Conservation (phyloP, 805 yeast genomes). For the Zygoascus ofunaensis region DNA sequence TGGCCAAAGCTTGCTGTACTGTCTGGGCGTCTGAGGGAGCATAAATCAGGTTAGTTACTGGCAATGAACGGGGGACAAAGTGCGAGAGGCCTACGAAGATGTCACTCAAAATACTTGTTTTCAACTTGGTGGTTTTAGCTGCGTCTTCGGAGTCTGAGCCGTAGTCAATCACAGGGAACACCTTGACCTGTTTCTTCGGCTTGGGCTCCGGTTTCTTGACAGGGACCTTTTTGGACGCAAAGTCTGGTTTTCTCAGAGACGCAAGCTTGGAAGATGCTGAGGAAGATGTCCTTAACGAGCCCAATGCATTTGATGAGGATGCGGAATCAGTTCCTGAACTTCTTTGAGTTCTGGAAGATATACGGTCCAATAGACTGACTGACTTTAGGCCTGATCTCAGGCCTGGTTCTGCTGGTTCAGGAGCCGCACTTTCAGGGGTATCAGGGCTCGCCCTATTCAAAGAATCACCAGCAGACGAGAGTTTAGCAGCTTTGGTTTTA, state of each 20-base stretch:
- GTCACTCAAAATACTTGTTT: background rate
- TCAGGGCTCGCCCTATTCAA: too few species aligned
- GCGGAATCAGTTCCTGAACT: too few species aligned
- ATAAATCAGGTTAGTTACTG: conserved; percentile 33
- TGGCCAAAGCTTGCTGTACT: conserved; percentile 45
- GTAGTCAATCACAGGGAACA: conserved; percentile 13
- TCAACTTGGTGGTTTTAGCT: background rate
- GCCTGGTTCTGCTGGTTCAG: background rate
- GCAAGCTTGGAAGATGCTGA: too few species aligned
- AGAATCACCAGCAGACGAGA: too few species aligned
- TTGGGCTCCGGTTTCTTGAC: background rate
- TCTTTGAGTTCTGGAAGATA: background rate
- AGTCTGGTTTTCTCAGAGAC: background rate
- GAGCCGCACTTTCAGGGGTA: background rate
- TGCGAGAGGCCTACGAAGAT: background rate
- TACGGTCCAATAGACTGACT: background rate
- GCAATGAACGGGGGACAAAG: background rate
- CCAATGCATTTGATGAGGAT: too few species aligned
- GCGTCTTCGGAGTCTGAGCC: background rate
- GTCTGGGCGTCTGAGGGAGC: conserved; percentile 31
- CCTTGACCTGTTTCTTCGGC: conserved; percentile 5
- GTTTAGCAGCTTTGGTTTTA: background rate
- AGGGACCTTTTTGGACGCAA: background rate
- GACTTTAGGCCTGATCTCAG: background rate
- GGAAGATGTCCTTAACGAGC: too few species aligned